A percentile compares a stretch with the other conserved stretches of the same genome.
phyloP scores from a whole-genome alignment of 1,284 basidiomycete species.

The Papiliotrema flavescens region DNA sequence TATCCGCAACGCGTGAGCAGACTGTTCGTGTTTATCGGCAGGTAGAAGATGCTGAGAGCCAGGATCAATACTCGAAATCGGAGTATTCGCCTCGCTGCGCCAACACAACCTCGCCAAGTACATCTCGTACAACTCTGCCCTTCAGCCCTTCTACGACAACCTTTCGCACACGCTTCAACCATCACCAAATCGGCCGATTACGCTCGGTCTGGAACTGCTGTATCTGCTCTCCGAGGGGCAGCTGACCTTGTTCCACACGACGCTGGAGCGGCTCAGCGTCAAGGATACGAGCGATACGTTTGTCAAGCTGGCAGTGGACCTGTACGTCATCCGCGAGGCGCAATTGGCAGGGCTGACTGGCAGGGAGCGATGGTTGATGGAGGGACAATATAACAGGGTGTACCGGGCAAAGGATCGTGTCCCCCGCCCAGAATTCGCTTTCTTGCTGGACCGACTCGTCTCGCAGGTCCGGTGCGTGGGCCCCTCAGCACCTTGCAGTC shows the following conservation, averaged over 20 bases:
- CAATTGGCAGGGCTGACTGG: constrained; percentile 18
- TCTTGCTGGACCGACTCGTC: constrained; percentile 46
- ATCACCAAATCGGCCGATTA: constrained; percentile 80
- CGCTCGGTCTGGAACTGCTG: constrained; percentile 90
- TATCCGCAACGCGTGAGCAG: constrained; percentile 45
- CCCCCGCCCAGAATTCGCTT: constrained; percentile 46
- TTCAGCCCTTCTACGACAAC: constrained; percentile 89
- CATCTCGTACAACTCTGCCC: constrained; percentile 89
- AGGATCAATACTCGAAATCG: constrained; percentile 94
- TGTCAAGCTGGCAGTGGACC: constrained; percentile 79
- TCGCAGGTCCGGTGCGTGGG: constrained; percentile 43
- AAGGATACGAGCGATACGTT: constrained; percentile 70
- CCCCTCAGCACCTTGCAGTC: not conserved
- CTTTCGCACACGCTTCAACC: constrained; percentile 69
- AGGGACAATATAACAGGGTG: constrained; percentile 96
- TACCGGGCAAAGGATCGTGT: constrained; percentile 89
- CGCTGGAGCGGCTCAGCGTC: constrained; percentile 78
- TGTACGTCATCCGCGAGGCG: constrained; percentile 45
- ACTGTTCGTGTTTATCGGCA: not conserved
- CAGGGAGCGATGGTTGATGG: constrained; percentile 93
- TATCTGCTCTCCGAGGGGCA: constrained; percentile 92
- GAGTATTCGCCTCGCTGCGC: constrained; percentile 88
- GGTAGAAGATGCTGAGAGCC: constrained; percentile 8
- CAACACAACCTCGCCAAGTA: constrained; percentile 85
- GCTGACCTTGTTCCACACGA: constrained; percentile 98